A percentile compares a stretch with the other conserved stretches of the same genome.
phyloP scores from a whole-genome alignment of 768 basidiomycete species.

The Rossbeevera mucosa region DNA sequence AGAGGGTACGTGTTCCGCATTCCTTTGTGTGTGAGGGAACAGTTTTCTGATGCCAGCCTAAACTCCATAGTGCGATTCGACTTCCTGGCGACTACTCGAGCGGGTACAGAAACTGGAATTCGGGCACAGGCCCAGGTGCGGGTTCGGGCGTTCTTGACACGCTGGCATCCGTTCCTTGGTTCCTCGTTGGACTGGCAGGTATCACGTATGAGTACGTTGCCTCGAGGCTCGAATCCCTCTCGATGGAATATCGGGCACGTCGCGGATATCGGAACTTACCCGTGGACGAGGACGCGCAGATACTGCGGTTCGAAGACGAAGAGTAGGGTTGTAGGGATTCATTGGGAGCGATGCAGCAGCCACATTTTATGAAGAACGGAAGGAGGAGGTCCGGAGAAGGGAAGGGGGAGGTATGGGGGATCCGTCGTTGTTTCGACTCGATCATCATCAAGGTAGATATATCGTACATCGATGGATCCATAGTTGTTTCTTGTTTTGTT shows the following conservation, averaged over 20 bases:
- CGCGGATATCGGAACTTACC: slow-evolving; percentile 74
- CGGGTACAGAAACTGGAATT: slow-evolving; percentile 17
- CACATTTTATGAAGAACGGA: neutral
- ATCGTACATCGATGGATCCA: neutral
- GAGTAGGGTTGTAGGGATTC: slow-evolving; percentile 28
- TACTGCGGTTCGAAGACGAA: slow-evolving; percentile 82
- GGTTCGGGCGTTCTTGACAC: slow-evolving; percentile 59
- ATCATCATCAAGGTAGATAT: neutral
- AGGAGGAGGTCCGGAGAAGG: neutral
- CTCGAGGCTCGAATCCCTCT: slow-evolving; percentile 40
- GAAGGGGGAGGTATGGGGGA: no score
- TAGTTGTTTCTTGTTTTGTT: neutral
- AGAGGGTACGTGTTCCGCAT: slow-evolving; percentile 57
- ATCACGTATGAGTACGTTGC: slow-evolving; percentile 67
- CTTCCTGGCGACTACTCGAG: slow-evolving; percentile 50
- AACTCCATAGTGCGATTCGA: slow-evolving; percentile 59
- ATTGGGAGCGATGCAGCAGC: neutral
- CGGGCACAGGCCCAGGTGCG: slow-evolving; percentile 11
- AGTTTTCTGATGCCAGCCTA: slow-evolving; percentile 4
- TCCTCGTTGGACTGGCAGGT: slow-evolving; percentile 71
- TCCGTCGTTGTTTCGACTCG: neutral
- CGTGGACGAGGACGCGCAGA: slow-evolving; percentile 85
- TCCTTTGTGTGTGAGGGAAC: neutral
- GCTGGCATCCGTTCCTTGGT: slow-evolving; percentile 86
- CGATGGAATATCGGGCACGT: slow-evolving; percentile 41